Base-by-base conservation (phyloP, 164 flowering plant species). In the Piper longum region DNA sequence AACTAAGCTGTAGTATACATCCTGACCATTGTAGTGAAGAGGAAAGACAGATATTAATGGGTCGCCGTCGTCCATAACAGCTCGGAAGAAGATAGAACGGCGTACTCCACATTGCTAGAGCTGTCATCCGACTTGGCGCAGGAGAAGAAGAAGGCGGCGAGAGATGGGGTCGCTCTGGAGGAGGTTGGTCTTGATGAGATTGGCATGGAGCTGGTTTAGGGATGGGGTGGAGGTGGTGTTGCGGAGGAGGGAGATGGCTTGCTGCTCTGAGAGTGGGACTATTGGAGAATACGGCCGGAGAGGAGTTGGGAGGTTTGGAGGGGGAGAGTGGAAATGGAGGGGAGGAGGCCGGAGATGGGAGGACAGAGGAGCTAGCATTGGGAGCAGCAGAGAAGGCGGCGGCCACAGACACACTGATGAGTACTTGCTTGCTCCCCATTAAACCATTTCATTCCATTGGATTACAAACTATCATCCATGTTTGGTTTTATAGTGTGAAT, bases 241-340 rank as follows among this genome's bases (percentile, higher is more conserved):
- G 6, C 14, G 57, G 16, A 55, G 57, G 16, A 55, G 17, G 57
- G 57, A 55, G 57, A 55, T 55, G 57, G 57, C 14, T 55, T 55
- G 57, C 57, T 55, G 57, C 19, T 55, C 57, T 55, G 19, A 55
- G 57, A n/a, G n/a, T n/a, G n/a, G n/a, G n/a, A n/a, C n/a, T n/a
- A 55, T 55, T 55, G 19, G 4, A 14, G 57, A 55, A 12, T 3
- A 16, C 16, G 14, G 57, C 4, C 8, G 45, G 45, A 43, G 45
- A 43, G 45, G 45, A 43, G 45, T 43, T 43, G 45, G 45, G 45
- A 43, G 45, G 8, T 43, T 43, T 43, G 45, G 8, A 43, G 4
- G 45, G 45, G 8, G 4, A 8, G 45, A 8, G 8, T 43, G 4
- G 45, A 43, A 43, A 4, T 4, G 45, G 45, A 43, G 8, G n/a